Evolutionary conservation across 2,329 filamentous ascomycete genomes (phyloP).

Genomic region (Bipolaris cookei): DNA sequence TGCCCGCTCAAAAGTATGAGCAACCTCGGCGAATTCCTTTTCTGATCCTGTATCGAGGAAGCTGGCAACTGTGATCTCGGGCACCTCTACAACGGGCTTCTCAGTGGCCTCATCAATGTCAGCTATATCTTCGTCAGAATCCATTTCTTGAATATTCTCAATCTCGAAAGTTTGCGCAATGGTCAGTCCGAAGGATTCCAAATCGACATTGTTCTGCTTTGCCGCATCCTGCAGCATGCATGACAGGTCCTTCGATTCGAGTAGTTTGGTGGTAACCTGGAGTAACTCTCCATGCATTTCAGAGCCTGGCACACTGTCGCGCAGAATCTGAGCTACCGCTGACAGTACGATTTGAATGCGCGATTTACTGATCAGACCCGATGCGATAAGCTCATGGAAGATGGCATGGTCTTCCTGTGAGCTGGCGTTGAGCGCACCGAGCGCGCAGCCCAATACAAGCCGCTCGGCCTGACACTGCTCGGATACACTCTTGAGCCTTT

Average conservation of each 20-base stretch:
- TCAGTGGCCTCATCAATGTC: constrained; percentile 51
- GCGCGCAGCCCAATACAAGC: constrained; percentile 72
- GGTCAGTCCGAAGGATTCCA: constrained; percentile 64
- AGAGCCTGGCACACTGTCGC: constrained; percentile 31
- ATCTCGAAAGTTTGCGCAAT: constrained; percentile 25
- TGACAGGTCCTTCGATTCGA: constrained; percentile 45
- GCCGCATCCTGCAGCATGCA: constrained; percentile 72
- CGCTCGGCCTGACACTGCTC: constrained; percentile 72
- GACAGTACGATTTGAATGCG: constrained; percentile 71
- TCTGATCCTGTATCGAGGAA: constrained; percentile 33
- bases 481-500: constrained; percentile 66
- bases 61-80: constrained; percentile 36
- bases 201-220: constrained; percentile 70
- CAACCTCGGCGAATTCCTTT: constrained; percentile 39
- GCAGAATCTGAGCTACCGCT: constrained; percentile 63
- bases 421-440: constrained; percentile 48
- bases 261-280: constrained; percentile 40
- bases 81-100: constrained; percentile 25
- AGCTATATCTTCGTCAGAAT: constrained; percentile 58
- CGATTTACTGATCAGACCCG: constrained; percentile 66
- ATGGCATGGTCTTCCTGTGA: constrained; percentile 43
- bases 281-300: constrained; percentile 41
- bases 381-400: constrained; percentile 67
- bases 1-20: constrained; percentile 38
- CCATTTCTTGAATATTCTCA: constrained; percentile 15